Percentiles rank a stretch among this genome's conserved stretches.
Conservation (phyloP, 1,284 basidiomycete species). For the Leccinum fallax region DNA sequence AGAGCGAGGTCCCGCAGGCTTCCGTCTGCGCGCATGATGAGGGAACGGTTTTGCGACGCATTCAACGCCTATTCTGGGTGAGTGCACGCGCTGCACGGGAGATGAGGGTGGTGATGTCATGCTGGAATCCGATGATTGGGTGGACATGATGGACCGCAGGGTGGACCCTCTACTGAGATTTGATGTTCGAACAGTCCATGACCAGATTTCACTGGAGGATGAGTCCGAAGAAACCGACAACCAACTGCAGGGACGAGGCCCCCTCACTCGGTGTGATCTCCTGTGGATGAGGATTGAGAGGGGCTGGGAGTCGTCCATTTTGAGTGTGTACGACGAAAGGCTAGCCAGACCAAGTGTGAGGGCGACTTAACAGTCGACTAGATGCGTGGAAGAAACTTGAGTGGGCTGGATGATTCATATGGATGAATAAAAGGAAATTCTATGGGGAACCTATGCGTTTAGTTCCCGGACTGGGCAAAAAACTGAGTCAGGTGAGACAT, state of each 20-base stretch:
- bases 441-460: slow-evolving; percentile 1
- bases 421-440: slow-evolving; percentile 22
- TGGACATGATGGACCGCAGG: slow-evolving; percentile 26
- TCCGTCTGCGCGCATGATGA: slow-evolving; percentile 18
- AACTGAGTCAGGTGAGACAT: slow-evolving; percentile 7
- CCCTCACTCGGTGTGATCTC: slow-evolving; percentile 25
- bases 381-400: slow-evolving; percentile 9
- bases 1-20: slow-evolving; percentile 28
- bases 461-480: not conserved
- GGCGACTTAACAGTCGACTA: not conserved
- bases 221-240: slow-evolving; percentile 21
- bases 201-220: slow-evolving; percentile 26
- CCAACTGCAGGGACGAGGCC: slow-evolving; percentile 36
- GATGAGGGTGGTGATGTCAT: slow-evolving; percentile 22
- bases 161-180: slow-evolving; percentile 19
- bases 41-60: slow-evolving; percentile 1
- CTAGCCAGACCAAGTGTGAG: not conserved
- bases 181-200: slow-evolving; percentile 21
- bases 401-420: slow-evolving; percentile 20
- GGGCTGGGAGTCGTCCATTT: slow-evolving; percentile 20
- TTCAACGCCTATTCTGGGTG: slow-evolving; percentile 7
- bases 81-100: slow-evolving; percentile 5
- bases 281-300: slow-evolving; percentile 9
- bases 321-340: slow-evolving; percentile 1
- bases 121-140: slow-evolving; percentile 18